Evolutionary conservation across 495 filamentous ascomycete species (phyloP).

Genomic region (Podospora pseudocomata): DNA sequence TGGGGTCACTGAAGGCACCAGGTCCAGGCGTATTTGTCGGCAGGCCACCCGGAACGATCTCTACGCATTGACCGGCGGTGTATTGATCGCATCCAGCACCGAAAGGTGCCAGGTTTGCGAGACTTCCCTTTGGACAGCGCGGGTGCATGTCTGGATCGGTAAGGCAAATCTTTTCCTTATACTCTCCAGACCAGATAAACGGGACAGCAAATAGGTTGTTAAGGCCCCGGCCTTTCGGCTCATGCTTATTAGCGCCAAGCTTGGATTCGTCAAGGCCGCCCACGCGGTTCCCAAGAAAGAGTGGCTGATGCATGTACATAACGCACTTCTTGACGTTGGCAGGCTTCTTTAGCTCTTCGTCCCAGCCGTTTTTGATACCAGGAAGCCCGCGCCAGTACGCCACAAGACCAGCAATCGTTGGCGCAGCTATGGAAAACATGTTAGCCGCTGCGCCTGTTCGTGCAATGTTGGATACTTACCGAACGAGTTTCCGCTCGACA

Average conservation of each 20-base stretch:
- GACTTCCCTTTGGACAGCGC: background rate
- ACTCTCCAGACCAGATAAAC: background rate
- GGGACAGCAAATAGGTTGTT: background rate
- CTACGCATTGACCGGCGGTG: background rate
- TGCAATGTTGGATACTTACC: background rate
- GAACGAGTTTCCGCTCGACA: background rate
- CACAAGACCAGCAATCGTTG: background rate
- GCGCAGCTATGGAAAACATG: background rate
- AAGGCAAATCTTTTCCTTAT: background rate
- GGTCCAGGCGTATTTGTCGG: background rate
- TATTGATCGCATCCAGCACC: background rate
- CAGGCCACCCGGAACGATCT: background rate
- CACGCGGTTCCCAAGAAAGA: background rate
- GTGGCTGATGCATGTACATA: background rate
- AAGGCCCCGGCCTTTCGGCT: no score
- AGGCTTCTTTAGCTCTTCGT: background rate
- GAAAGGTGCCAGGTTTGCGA: background rate
- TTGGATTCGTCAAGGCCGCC: background rate
- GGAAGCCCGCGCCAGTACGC: background rate
- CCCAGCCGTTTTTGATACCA: conserved; percentile 3
- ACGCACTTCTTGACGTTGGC: background rate
- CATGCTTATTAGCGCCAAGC: background rate
- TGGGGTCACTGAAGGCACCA: background rate
- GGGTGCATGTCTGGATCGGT: background rate
- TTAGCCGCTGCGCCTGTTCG: no score